Evolutionary conservation across 805 yeast genomes (phyloP).

Genomic region (Suhomyces xylopsoci): DNA sequence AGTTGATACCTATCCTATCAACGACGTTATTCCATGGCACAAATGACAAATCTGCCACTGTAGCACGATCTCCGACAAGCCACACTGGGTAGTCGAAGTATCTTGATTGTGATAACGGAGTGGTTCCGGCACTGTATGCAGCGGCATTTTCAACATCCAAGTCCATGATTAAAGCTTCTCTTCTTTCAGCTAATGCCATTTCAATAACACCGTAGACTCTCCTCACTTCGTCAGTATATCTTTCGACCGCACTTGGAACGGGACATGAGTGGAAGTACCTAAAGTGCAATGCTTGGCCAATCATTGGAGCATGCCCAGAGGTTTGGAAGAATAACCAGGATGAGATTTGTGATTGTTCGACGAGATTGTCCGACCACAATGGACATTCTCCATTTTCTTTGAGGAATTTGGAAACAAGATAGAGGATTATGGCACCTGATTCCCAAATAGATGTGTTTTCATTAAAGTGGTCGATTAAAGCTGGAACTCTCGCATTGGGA

Average conservation of each 20-base stretch:
- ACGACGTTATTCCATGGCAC: constrained; percentile 98
- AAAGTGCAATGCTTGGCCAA: constrained; percentile 94
- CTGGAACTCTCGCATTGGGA: constrained; percentile 95
- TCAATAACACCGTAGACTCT: constrained; percentile 92
- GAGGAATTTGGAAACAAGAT: constrained; percentile 66
- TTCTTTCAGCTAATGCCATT: constrained; percentile 89
- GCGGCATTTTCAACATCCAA: constrained; percentile 84
- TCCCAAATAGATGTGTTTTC: constrained; percentile 89
- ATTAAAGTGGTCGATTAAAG: constrained; percentile 81
- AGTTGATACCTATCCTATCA: constrained; percentile 84
- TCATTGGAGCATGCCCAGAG: constrained; percentile 98
- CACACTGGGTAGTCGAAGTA: constrained; percentile 93
- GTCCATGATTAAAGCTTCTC: constrained; percentile 88
- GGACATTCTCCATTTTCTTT: constrained; percentile 66
- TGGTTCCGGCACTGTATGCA: constrained; percentile 81
- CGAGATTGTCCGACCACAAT: constrained; percentile 73
- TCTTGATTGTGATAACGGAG: constrained; percentile 79
- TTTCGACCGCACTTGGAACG: constrained; percentile 83
- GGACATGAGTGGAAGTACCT: constrained; percentile 83
- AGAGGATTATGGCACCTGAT: constrained; percentile 86
- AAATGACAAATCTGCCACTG: constrained; percentile 88
- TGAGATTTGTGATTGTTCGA: constrained; percentile 79
- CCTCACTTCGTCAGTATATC: constrained; percentile 89
- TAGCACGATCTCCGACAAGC: constrained; percentile 79
- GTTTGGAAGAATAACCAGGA: constrained; percentile 95